Base-by-base conservation (phyloP, 2,329 filamentous ascomycete species). In the Beauveria sp. region DNA sequence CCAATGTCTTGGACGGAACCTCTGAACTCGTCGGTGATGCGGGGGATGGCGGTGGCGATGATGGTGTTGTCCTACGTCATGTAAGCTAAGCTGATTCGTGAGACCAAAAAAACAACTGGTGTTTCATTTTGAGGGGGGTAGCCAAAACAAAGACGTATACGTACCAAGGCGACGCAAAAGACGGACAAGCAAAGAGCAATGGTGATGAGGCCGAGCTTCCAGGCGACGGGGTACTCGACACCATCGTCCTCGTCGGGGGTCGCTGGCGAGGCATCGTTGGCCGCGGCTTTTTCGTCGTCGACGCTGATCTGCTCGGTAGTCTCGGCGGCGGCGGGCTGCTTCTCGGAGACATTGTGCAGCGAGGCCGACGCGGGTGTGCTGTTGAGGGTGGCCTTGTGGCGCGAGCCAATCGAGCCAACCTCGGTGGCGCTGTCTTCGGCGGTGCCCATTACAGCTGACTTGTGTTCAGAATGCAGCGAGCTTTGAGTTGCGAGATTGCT, bases 1-100 rank as follows among this genome's bases (percentile, higher is more conserved):
- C 76, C 77, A 28, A 79, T 73, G 57, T 79, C 77, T 6, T 71
- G 68, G 2, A 78, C 66, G 26, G 75, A 57, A 18, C 55, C 70
- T 22, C 73, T 68, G 64, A 76, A 70, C 28, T 72, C 67, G 62
- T 71, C 66, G 4, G 70, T 71, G 56, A 75, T 74, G 18, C 69
- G 67, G 5, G 72, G 73, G 46, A 75, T 69, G 9, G 75, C 73
- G 18, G 74, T 76, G 12, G 73, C 68, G 46, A 77, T 70, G 58
- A 76, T 76, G 12, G 72, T 72, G 64, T 69, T 69, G 64, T 75
- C 73, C 70, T 70, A 37, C 20, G 26, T 20, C 40, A 43, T 43
- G 40, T 43, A 37, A 37, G 34, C 34, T 37, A 37, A 37, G 12
- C 34, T 37, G 34, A 37, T 37, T 37, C 34, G 12, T 37, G 12